These are phyloP conservation scores for Lachnellula cervina DNA, from an alignment of 2,329 filamentous ascomycete species.

Conservation along the genomic window DNA sequence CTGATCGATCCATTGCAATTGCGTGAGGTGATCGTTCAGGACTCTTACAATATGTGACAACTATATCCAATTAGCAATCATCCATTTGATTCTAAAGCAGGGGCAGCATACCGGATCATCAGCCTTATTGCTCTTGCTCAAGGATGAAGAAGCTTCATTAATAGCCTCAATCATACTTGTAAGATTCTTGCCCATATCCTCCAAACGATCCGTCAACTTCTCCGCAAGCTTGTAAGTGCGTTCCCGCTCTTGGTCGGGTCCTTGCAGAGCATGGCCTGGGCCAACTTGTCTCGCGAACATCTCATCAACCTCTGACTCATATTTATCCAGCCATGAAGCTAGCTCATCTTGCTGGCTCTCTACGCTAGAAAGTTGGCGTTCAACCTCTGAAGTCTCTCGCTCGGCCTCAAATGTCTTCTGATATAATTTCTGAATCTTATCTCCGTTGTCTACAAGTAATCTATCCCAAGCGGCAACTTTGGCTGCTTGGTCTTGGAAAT, in stretches of 20 bases:
- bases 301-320: conserved; percentile 86
- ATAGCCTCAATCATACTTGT: conserved; percentile 98
- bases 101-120: conserved; percentile 70
- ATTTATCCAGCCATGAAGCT: conserved; percentile 80
- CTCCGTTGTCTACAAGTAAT: conserved; percentile 85
- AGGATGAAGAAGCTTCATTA: conserved; percentile 81
- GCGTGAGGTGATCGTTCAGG: conserved; percentile 85
- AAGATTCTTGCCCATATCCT: conserved; percentile 90
- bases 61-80: conserved; percentile 39
- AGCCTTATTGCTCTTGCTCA: conserved; percentile 84
- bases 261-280: conserved; percentile 70
- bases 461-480: conserved; percentile 86
- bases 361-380: conserved; percentile 82
- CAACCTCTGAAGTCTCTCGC: conserved; percentile 86
- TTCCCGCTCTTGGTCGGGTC: conserved; percentile 93
- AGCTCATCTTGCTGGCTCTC: conserved; percentile 93
- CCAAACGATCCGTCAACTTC: conserved; percentile 82
- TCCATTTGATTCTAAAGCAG: conserved; percentile 10
- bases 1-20: conserved; percentile 89
- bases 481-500: conserved; percentile 85
- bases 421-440: conserved; percentile 92
- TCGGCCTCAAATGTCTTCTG: conserved; percentile 90
- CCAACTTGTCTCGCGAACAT: conserved; percentile 77
- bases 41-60: conserved; percentile 93
- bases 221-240: conserved; percentile 94